Base-by-base conservation (phyloP, 2,329 filamentous ascomycete species). In the Capronia americana region DNA sequence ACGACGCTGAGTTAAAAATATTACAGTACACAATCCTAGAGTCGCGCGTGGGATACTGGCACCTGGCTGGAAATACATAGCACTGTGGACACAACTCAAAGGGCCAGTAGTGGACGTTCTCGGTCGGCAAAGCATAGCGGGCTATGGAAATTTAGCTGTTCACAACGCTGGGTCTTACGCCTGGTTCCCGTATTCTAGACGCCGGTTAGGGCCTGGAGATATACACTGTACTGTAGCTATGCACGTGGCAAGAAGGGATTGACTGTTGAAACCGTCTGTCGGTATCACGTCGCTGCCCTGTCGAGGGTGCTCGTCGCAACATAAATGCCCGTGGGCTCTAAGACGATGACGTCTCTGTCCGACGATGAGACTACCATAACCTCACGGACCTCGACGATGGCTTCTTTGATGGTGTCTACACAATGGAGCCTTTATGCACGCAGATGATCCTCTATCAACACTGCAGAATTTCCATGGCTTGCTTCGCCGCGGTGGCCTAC, bases 341-440 rank as follows among this genome's bases (percentile, higher is more conserved):
- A 7, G 76, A 77, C 7, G 71, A 72, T 38, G n/a, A n/a, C n/a
- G 72, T 86, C 17, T 72, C 73, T 0, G 79, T 82, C 14, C 72
- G 70, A 4, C 77, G 77, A 64, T 81, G 79, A 73, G 83, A 86
- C 68, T 87, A 86, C 69, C 84, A 86, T 67, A 75, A 85, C 65
- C 76, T 86, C 1, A n/a, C 44, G 44, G 78, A 82, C 1, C 75
- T 85, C 24, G 64, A 70, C 0, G 69, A 75, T 26, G 73, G 70
- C 2, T 80, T 77, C 0, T 79, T 83, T 48, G 83, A 87, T 62
- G 84, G 83, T 4, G 74, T 83, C 28, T 87, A 86, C 72, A 86
- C 84, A 0, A 83, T 86, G 80, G 83, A 87, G 73, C 85, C 84
- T 0, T 79, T 87, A 84, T 85, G 0, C 84, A 87, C 70, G 83